phyloP scores from a whole-genome alignment of 164 flowering plant species.

The Tinospora cordifolia region DNA sequence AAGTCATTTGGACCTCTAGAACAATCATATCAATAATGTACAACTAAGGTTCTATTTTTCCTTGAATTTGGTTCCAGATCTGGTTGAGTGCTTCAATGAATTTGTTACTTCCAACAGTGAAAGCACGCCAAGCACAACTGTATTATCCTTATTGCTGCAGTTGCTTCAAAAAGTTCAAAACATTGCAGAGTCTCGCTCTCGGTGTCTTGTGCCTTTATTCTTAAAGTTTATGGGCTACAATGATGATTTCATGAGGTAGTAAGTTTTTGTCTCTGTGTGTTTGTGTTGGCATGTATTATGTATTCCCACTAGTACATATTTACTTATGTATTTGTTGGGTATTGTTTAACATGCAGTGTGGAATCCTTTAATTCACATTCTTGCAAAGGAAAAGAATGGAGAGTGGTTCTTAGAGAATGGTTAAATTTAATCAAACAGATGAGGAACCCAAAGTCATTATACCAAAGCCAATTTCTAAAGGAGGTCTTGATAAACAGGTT shows the following conservation, averaged over 20 bases:
- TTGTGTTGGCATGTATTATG: not conserved
- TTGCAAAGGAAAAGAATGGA: conserved; percentile 78
- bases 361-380: conserved; percentile 32
- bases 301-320: not conserved
- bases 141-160: conserved; percentile 63
- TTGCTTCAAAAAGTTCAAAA: conserved; percentile 55
- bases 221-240: conserved; percentile 70
- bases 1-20: not conserved
- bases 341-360: conserved; percentile 36
- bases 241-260: conserved; percentile 43
- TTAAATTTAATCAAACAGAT: conserved; percentile 56
- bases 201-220: conserved; percentile 55
- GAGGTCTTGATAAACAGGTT: conserved; percentile 71
- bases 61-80: conserved; percentile 34
- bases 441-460: conserved; percentile 53
- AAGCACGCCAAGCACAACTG: conserved; percentile 46
- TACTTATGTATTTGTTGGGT: not conserved
- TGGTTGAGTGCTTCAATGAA: conserved; percentile 36
- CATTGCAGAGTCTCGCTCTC: conserved; percentile 54
- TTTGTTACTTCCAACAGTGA: conserved; percentile 37
- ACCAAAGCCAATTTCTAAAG: conserved; percentile 45
- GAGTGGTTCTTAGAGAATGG: conserved; percentile 75
- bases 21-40: not conserved
- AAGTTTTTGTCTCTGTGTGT: not conserved
- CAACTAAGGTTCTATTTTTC: not conserved